Evolutionary conservation across 1,284 basidiomycete genomes (phyloP), one percentile per base, ranked within the genome.

Genomic region (Ustilago cynodontis): DNA sequence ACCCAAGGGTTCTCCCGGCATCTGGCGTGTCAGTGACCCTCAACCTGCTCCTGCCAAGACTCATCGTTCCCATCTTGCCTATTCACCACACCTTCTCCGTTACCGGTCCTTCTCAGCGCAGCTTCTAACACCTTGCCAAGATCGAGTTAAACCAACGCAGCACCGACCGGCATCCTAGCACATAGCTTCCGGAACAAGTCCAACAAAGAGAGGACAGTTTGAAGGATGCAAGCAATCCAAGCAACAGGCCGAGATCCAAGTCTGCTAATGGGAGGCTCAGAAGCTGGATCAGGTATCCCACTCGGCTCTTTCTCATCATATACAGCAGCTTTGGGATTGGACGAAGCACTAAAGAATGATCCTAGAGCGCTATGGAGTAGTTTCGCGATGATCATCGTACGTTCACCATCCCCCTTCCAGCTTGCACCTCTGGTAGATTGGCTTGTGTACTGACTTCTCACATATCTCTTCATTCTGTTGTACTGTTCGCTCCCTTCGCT

Each of bases 311-410:
- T 70, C 0, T 39, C 54, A 0, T 45, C 51, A 4, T 59, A 51
- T 26, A 31, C 45, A 1, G 7, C 47, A 9, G 56, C 31, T 1
- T 45, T 66, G 2, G 54, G 51, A 0, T 39, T 74, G 8, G 31
- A 58, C 11, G 57, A 78, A 3, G 71, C 73, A 5, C 67, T 65
- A 60, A 54, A 60, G 52, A 54, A 57, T 22, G 77, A 79, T 31
- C 77, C 77, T 2, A 43, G 77, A 47, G 77, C 77, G 16, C n/a
- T 79, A 24, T 79, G 70, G 69, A 62, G 59, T 13, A 66, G 62
- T 14, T 79, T 77, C 31, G 70, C 65, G 7, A 79, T 79, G 77
- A 79, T 79, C 63, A 71, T 79, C 22, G 73, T 77, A 59, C 45
- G 70, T 67, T 3, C 26, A 11, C 7, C 41, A 1, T n/a, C 28